Base-by-base conservation (phyloP, 1,139 yeast genomes). In the Blastobotrys niveus region DNA sequence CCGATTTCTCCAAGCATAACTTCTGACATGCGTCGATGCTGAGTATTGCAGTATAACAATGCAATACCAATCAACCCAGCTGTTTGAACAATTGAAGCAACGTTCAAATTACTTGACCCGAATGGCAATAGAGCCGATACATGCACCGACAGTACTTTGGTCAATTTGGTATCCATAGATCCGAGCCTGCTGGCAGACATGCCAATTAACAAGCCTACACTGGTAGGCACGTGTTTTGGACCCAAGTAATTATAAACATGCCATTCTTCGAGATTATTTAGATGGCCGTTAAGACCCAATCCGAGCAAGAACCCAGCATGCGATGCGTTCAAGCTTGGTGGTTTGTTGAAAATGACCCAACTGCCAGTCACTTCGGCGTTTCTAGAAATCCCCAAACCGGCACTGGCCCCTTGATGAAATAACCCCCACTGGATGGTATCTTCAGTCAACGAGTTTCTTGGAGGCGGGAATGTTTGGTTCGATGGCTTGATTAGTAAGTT, bases 251-350 rank as follows among this genome's bases (percentile, higher is more conserved):
- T 89, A 63, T 88, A 93, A 25, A 93, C 84, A 60, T 89, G 96
- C 97, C 98, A 93, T 60, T 91, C 96, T 58, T 93, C 97, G 26
- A 93, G 67, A 38, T 73, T 73, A 50, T 77, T 80, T 53, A 93
- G 66, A 60, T 89, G 96, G 0, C 97, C 97, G 65, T 87, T 87
- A 35, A 93, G 68, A 0, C 99, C 99, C 20, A 91, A 67, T 0
- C 97, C 98, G 22, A 88, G 67, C n/a, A 93, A 65, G 55, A 93
- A 88, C 0, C 99, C 99, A 17, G 96, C 97, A 66, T 89, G 96
- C 52, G 84, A 94, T 0, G 95, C 74, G 53, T 77, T 82, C 37
- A 84, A 65, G 8, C 70, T 72, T 1, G 76, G 74, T 0, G 96
- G 95, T 54, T 80, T 83, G 57, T 88, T 88, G 62, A 84, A 88